Base-by-base conservation (phyloP, 805 yeast species). In the Debaryomyces castellii region DNA sequence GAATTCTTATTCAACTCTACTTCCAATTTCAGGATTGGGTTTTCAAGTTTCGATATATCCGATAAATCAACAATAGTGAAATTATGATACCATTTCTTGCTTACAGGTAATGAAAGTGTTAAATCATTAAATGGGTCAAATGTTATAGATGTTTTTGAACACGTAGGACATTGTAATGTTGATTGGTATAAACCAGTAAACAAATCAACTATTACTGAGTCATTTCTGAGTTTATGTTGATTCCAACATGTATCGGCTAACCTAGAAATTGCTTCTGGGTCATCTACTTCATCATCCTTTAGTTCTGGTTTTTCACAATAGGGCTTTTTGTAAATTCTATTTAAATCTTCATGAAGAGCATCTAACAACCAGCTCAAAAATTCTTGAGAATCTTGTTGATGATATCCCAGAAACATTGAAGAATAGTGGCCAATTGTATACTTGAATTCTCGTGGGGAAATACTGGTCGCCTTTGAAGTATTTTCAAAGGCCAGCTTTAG, bases 301-400 rank as follows among this genome's bases (percentile, higher is more conserved):
- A 85, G 61, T 58, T 89, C 96, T 0, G 98, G 97, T 57, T 89
- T 89, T 55, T 89, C 96, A 6, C 89, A 80, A 52, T 84, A 85
- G 1, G 98, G 98, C 60, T 94, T 94, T 30, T 86, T 69, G 7
- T 79, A 60, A 23, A 92, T 84, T 45, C 97, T 74, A 59, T 94
- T 94, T 51, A 92, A 72, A 65, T 92, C 98, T 63, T 92, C 97
- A 60, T 92, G 97, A 30, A 92, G 69, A 2, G 94, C 90, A 64
- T 92, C 97, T 22, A 92, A 71, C 25, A 92, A 64, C 74, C 87
- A 92, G 24, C 95, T 91, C 41, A 90, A 75, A 58, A 92, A 86
- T 60, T 92, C 98, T 61, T 91, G 97, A 1, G 96, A 87, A 60
- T 92, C 98, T 58, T 92, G 97, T 62, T 92, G 97, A 47, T 80